Evolutionary conservation across 768 basidiomycete genomes (phyloP), one percentile per base, ranked within the genome.

Genomic region (Pleurotus tuoliensis): DNA sequence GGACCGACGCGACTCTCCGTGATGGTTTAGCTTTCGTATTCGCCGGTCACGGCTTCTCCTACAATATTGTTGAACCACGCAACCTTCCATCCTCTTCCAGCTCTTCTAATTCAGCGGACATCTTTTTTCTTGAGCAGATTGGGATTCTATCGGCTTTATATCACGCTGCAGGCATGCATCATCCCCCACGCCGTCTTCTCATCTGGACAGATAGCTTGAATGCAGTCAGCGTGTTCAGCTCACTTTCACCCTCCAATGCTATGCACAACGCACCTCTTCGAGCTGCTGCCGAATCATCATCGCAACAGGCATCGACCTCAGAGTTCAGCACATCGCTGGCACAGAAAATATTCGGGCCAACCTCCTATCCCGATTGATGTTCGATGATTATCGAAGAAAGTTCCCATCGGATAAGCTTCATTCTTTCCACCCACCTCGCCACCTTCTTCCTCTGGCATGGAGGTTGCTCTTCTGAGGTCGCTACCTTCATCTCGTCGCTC

Each of bases 51-150:
- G 62, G 62, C 18, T 67, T 59, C 39, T 20, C 41, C 22, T 67
- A 65, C 40, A 49, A 52, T 15, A 22, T 65, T 2, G 13, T 47
- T n/a, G 20, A 27, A 6, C 24, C 39, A 18, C 4, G 24, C 8
- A 15, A 38, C 16, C 38, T 38, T 20, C 20, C 20, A 20, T 22
- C 39, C 20, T 3, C 54, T 12, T 41, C 3, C 16, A 16, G 3
- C 13, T 12, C 12, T 3, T 16, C 12, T 20, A 20, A 20, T 12
- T 12, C 12, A 6, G 13, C 63, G 18, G 66, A 67, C 48, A 68
- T 69, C 24, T 65, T 68, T 45, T 67, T 65, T 56, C 60, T 65
- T 0, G 61, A 68, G 46, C 47, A 67, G 7, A 22, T 64, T n/a
- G 66, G 61, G 0, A 64, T 69, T 51, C 58, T 66, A 8, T 63